Conservation (phyloP, 148 eudicot genomes). For the Rhododendron molle region DNA sequence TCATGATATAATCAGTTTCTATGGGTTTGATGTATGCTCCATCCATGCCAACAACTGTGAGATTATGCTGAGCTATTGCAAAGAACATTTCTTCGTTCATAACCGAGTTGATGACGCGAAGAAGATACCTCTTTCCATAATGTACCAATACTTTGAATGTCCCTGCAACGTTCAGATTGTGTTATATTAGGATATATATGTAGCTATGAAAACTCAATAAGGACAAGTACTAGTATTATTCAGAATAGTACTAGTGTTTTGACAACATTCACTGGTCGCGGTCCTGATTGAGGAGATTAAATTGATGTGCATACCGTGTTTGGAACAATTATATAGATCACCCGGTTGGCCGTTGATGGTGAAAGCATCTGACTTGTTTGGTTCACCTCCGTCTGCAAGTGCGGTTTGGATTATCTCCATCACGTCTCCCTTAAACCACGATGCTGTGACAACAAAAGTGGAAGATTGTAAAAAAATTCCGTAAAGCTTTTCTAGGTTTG, state of each 20-base stretch:
- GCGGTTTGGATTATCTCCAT: neutral
- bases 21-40: neutral
- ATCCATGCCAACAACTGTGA: neutral
- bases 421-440: neutral
- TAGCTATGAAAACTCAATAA: neutral
- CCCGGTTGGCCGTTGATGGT: neutral
- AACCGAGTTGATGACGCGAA: neutral
- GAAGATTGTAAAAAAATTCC: neutral
- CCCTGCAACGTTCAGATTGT: neutral
- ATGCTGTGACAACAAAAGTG: neutral
- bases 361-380: neutral
- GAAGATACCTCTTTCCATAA: neutral
- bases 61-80: neutral
- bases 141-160: neutral
- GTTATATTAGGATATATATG: neutral
- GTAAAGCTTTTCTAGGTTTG: neutral
- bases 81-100: neutral
- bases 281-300: too few species aligned
- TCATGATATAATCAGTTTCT: neutral
- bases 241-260: too few species aligned
- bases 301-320: neutral
- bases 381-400: neutral
- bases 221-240: too few species aligned
- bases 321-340: neutral
- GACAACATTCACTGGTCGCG: neutral